These are phyloP conservation scores for Scedosporium aurantiacum DNA, from an alignment of 2,329 filamentous ascomycete genomes.

Conservation along the genomic window DNA sequence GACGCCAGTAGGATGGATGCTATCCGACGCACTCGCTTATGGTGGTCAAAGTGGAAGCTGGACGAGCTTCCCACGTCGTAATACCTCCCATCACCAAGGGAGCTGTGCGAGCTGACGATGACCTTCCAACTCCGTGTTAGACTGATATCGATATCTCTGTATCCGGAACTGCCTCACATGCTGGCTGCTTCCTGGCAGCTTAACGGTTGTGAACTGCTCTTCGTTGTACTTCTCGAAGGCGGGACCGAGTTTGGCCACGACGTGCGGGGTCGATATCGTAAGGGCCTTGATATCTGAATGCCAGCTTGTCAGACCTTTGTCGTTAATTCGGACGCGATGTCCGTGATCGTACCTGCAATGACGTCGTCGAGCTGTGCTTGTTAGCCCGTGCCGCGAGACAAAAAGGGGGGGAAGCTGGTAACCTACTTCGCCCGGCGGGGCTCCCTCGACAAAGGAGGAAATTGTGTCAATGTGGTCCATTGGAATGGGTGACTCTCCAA, in stretches of 20 bases:
- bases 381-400: neutral
- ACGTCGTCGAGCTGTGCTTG: slow-evolving; percentile 68
- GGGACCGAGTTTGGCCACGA: slow-evolving; percentile 63
- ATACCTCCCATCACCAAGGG: slow-evolving; percentile 70
- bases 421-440: slow-evolving; percentile 88
- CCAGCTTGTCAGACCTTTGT: neutral
- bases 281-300: slow-evolving; percentile 76
- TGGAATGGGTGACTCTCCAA: neutral
- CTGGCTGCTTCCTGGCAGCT: slow-evolving; percentile 77
- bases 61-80: slow-evolving; percentile 82
- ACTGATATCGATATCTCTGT: neutral
- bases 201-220: slow-evolving; percentile 79
- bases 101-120: slow-evolving; percentile 78
- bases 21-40: slow-evolving; percentile 49
- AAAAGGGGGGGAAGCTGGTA: neutral
- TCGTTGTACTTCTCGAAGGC: slow-evolving; percentile 95
- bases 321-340: neutral
- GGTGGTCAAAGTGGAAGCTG: slow-evolving; percentile 82
- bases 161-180: slow-evolving; percentile 16
- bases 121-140: slow-evolving; percentile 38
- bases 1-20: neutral
- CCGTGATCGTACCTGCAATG: slow-evolving; percentile 56
- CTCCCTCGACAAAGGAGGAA: slow-evolving; percentile 83
- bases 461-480: slow-evolving; percentile 41
- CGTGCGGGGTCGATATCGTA: slow-evolving; percentile 55